Conservation (phyloP, 1,284 basidiomycete genomes). For the Leccinum pachyderme region DNA sequence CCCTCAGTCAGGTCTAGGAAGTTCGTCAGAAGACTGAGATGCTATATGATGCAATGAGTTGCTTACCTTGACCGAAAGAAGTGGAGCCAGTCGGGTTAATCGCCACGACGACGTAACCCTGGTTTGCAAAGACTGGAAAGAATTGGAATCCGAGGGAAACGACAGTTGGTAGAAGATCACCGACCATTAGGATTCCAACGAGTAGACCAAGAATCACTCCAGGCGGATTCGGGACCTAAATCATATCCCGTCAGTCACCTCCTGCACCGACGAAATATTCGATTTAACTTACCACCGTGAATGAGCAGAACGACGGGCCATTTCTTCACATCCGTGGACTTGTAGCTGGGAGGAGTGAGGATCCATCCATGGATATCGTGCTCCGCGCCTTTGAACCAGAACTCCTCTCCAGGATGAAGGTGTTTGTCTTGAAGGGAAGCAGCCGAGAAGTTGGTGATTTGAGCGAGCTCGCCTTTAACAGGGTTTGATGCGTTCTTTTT, state of each 20-base stretch:
- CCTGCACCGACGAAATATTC: not conserved
- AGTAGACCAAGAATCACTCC: constrained; percentile 82
- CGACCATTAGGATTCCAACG: constrained; percentile 85
- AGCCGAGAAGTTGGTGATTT: constrained; percentile 63
- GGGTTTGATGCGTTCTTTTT: constrained; percentile 26
- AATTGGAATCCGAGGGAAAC: not conserved
- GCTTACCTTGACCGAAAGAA: constrained; percentile 78
- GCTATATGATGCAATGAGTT: not conserved
- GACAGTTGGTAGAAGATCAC: constrained; percentile 7
- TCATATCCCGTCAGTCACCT: constrained; percentile 1
- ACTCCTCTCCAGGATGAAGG: constrained; percentile 66
- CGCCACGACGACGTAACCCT: constrained; percentile 81
- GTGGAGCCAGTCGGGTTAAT: constrained; percentile 91
- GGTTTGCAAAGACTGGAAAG: constrained; percentile 65
- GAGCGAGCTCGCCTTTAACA: constrained; percentile 40
- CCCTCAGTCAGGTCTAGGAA: constrained; percentile 74
- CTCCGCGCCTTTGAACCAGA: constrained; percentile 83
- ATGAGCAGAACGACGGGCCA: constrained; percentile 76
- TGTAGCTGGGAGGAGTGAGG: constrained; percentile 75
- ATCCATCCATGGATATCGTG: constrained; percentile 80
- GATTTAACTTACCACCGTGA: constrained; percentile 56
- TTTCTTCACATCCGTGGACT: constrained; percentile 62
- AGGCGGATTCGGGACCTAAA: constrained; percentile 72
- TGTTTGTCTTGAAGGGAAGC: constrained; percentile 54
- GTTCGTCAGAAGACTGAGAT: constrained; percentile 2